These are phyloP conservation scores for Mentha longifolia DNA, from an alignment of 257 asterid species.

Conservation along the genomic window DNA sequence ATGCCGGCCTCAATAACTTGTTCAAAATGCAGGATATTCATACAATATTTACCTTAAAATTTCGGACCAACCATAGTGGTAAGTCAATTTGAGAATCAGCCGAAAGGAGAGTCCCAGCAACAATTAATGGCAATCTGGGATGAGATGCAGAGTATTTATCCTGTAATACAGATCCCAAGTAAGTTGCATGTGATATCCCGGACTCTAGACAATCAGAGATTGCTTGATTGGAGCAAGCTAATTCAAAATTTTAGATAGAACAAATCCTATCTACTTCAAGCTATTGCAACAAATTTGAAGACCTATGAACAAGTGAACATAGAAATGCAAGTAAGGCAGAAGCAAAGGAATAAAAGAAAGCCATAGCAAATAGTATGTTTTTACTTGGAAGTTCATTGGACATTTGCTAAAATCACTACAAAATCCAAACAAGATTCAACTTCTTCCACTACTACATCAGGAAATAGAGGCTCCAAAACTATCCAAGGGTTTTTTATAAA, in stretches of 20 bases:
- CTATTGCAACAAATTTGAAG: constrained; percentile 4
- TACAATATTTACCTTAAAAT: constrained; percentile 67
- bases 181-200: constrained; percentile 19
- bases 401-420: constrained; percentile 13
- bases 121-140: constrained; percentile 81
- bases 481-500: background rate
- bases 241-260: background rate
- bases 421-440: background rate
- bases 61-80: constrained; percentile 92
- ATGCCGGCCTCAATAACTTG: constrained; percentile 20
- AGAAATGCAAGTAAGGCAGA: too few relatives aligned
- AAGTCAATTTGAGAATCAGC: constrained; percentile 88
- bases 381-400: constrained; percentile 6
- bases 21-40: constrained; percentile 24
- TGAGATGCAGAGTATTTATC: constrained; percentile 74
- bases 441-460: constrained; percentile 8
- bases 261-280: background rate
- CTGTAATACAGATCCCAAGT: constrained; percentile 51
- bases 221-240: constrained; percentile 26
- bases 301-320: background rate
- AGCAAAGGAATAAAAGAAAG: background rate
- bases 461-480: constrained; percentile 16
- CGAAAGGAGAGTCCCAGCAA: constrained; percentile 93
- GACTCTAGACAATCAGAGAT: constrained; percentile 21
- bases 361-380: constrained; percentile 11